Evolutionary conservation across 2,329 filamentous ascomycete genomes (phyloP), one percentile per base, ranked within the genome.

Genomic region (Ophiostoma novo-ulmi): DNA sequence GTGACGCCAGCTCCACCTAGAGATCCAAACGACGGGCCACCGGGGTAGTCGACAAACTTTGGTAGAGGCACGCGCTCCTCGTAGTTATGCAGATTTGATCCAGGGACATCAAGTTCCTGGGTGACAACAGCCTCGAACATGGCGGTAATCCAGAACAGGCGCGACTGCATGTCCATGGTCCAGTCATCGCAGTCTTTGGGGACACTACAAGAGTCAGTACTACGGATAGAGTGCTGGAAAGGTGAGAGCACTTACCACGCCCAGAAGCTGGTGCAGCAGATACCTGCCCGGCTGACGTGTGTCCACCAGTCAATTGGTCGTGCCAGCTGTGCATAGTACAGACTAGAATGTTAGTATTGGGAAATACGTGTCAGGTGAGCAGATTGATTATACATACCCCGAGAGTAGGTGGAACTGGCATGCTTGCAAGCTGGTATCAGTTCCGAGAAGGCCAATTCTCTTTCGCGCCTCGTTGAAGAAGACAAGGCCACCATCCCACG

Each of bases 81-180:
- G 22, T 83, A 83, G 17, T 82, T 80, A 20, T 82, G 79, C 52
- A 86, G 78, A 6, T 83, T 82, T 68, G 83, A 85, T 20, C 82
- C 78, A 3, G 84, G 84, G 10, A 86, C 78, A 72, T 84, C 81
- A 13, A 86, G 77, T 72, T 86, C 84, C 75, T 86, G 84, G 0
- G 83, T 83, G 14, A 86, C 81, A 69, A 86, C 84, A 1, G 83
- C 84, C 74, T 86, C 84, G 73, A 85, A 84, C 83, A 85, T 85
- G 64, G 85, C 78, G 20, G 82, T 83, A 71, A 82, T 85, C 84
- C 84, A 86, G 73, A 85, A 86, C 1, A 85, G 79, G 22, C 84
- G 79, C 2, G 83, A 84, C 71, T 85, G 82, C 83, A 86, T 86
- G 75, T 86, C 84, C 5, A 82, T 81, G 72, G 84, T 82, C 84